Percentiles rank a stretch among this genome's conserved stretches.
Evolutionary conservation across 345 rosid species (phyloP).

Genomic region (Salix koriyanagi): DNA sequence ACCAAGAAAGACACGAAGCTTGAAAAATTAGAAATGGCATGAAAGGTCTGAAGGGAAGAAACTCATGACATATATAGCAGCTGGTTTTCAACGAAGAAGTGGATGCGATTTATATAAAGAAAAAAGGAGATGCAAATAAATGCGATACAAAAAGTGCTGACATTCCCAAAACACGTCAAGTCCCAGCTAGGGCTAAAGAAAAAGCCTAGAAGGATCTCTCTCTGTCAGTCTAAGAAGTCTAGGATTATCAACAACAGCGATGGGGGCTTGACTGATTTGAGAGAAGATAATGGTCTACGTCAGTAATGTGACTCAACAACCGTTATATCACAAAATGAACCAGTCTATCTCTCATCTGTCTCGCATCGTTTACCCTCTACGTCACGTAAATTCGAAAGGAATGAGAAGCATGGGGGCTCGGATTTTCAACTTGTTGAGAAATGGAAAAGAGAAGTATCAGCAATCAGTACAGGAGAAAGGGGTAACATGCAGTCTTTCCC

Average conservation of each 20-base stretch:
- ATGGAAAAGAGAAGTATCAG: neutral
- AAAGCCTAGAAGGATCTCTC: neutral
- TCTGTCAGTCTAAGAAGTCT: neutral
- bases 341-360: conserved; percentile 14
- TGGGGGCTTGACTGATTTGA: conserved; percentile 25
- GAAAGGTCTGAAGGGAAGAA: conserved; percentile 9
- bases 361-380: conserved; percentile 42
- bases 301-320: conserved; percentile 22
- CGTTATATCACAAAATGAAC: neutral
- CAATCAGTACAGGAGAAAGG: conserved; percentile 11
- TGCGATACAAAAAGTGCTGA: conserved; percentile 21
- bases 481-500: conserved; percentile 20
- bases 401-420: conserved; percentile 26
- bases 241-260: conserved; percentile 3
- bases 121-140: conserved; percentile 13
- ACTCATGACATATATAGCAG: neutral
- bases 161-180: conserved; percentile 32
- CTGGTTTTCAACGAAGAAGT: neutral
- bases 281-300: conserved; percentile 16
- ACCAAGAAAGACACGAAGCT: neutral
- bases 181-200: conserved; percentile 17
- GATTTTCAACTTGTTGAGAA: conserved; percentile 7
- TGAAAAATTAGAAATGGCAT: neutral
- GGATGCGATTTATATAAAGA: conserved; percentile 15
- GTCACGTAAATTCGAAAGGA: conserved; percentile 35